Evolutionary conservation across 768 basidiomycete genomes (phyloP).

Genomic region (Coprinellus micaceus): DNA sequence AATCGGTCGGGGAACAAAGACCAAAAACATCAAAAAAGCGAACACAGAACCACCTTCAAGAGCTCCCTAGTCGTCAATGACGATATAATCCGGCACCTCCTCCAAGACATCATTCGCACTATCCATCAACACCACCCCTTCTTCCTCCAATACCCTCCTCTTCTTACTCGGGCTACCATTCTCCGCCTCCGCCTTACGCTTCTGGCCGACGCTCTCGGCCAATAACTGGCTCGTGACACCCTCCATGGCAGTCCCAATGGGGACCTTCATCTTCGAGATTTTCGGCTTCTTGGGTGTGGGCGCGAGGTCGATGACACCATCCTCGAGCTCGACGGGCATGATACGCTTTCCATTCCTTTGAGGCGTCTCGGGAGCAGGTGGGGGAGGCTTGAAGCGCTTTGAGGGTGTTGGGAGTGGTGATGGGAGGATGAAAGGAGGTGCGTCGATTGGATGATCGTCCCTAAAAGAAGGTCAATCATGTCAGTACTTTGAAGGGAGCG

Average conservation of each 20-base stretch:
- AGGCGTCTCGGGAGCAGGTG: constrained; percentile 41
- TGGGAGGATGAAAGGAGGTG: constrained; percentile 59
- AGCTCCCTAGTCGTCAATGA: constrained; percentile 23
- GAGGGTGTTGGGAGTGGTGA: constrained; percentile 58
- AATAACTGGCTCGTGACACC: too few species aligned
- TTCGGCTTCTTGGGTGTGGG: constrained; percentile 56
- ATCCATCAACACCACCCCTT: constrained; percentile 70
- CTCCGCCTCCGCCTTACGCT: constrained; percentile 22
- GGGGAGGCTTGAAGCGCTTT: constrained; percentile 35
- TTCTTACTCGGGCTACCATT: constrained; percentile 59
- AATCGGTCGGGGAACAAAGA: not conserved
- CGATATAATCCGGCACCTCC: constrained; percentile 37
- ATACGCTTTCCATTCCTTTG: constrained; percentile 48
- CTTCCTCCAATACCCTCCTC: constrained; percentile 57
- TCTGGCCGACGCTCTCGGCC: constrained; percentile 12
- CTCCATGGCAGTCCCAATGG: constrained; percentile 2
- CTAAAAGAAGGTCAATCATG: constrained; percentile 28
- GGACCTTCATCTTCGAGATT: not conserved
- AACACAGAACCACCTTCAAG: not conserved
- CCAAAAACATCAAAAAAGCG: not conserved
- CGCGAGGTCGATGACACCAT: constrained; percentile 50
- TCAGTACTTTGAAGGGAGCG: not conserved
- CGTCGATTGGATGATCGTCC: constrained; percentile 51
- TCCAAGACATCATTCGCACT: constrained; percentile 46
- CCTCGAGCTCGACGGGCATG: constrained; percentile 51